Percentiles rank a stretch among this genome's conserved stretches.
Evolutionary conservation across 2,329 filamentous ascomycete genomes (phyloP).

Genomic region (Plectosphaerella cucumerina): DNA sequence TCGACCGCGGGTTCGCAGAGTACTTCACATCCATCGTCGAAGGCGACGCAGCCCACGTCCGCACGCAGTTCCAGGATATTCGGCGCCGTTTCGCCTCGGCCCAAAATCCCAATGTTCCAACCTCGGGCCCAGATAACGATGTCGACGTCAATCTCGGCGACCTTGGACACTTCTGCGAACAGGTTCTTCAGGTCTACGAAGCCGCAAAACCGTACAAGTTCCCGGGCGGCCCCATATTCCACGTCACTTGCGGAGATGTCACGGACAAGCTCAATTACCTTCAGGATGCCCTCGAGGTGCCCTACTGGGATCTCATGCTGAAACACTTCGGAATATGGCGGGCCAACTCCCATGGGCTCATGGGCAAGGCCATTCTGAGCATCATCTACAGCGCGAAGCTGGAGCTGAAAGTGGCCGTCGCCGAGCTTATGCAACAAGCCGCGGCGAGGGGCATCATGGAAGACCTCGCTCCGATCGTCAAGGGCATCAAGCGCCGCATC

Average conservation of each 20-base stretch:
- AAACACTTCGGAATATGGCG: background rate
- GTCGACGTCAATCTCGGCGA: background rate
- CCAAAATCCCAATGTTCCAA: background rate
- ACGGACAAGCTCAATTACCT: background rate
- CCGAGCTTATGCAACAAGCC: background rate
- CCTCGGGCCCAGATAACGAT: background rate
- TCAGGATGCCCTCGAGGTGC: background rate
- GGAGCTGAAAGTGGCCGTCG: background rate
- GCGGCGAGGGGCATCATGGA: background rate
- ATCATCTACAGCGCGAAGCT: background rate
- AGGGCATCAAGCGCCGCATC: background rate
- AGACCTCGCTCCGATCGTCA: background rate
- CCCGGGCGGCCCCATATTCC: background rate
- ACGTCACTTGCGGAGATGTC: background rate
- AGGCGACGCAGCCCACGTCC: background rate
- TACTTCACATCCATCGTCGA: background rate
- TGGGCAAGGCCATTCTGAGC: background rate
- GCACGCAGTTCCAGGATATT: background rate
- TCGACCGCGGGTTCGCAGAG: background rate
- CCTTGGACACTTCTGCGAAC: background rate
- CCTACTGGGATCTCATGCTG: background rate
- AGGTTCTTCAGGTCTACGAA: background rate
- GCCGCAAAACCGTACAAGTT: background rate
- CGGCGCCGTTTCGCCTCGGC: background rate
- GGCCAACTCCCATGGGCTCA: background rate